Conservation (phyloP, 306 rosid genomes). For the Malus asiatica region DNA sequence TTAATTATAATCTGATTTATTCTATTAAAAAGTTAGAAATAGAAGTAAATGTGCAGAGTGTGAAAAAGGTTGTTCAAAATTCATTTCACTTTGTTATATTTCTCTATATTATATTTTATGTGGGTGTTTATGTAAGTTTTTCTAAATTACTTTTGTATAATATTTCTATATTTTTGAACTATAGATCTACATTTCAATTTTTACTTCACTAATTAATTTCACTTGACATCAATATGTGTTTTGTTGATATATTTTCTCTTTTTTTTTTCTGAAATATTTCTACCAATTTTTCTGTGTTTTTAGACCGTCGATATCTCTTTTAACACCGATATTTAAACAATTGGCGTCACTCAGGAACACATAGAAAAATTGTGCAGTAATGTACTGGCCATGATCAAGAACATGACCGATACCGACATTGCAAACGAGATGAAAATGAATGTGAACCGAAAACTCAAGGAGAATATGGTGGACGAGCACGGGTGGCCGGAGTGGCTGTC, state of each 20-base stretch:
- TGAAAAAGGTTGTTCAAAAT: too few relatives aligned
- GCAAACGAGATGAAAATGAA: constrained; percentile 20
- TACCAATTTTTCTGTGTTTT: not conserved
- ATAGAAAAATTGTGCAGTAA: constrained; percentile 72
- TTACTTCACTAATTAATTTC: not conserved
- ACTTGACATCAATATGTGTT: not conserved
- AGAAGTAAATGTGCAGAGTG: too few relatives aligned
- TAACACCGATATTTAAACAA: not conserved
- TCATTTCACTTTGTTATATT: too few relatives aligned
- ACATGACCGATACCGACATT: constrained; percentile 65
- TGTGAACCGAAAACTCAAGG: constrained; percentile 29
- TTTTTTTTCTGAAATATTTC: not conserved
- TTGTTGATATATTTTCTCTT: too few relatives aligned
- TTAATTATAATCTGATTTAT: too few relatives aligned
- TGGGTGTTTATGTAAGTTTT: too few relatives aligned
- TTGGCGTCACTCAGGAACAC: constrained; percentile 14
- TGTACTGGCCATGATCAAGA: constrained; percentile 67
- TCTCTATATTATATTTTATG: too few relatives aligned
- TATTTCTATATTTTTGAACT: not conserved
- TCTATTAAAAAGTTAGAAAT: too few relatives aligned
- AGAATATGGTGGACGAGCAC: constrained; percentile 2
- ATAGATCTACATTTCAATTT: not conserved
- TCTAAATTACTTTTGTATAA: too few relatives aligned
- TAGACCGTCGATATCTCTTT: not conserved
- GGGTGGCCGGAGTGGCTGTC: constrained; percentile 86